A percentile compares a stretch with the other conserved stretches of the same genome.
phyloP scores from a whole-genome alignment of 1,284 basidiomycete genomes.

The Cerioporus squamosus region DNA sequence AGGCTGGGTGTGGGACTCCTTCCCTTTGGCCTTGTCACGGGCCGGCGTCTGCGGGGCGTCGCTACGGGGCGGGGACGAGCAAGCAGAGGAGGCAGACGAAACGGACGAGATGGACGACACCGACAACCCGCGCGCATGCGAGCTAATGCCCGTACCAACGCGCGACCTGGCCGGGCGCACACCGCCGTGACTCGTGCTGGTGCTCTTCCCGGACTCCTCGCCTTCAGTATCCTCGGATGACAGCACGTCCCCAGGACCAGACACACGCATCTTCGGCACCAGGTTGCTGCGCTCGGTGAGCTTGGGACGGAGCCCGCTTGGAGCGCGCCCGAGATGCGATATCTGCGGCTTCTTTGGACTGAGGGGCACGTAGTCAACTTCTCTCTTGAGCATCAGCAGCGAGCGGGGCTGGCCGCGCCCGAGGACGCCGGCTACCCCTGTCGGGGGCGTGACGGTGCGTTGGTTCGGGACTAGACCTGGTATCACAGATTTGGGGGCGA shows the following conservation, averaged over 20 bases:
- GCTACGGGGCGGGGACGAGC: not conserved
- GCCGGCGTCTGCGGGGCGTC: not conserved
- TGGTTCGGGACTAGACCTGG: slow-evolving; percentile 23
- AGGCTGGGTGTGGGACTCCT: not conserved
- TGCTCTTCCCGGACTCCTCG: slow-evolving; percentile 7
- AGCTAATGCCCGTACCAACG: not conserved
- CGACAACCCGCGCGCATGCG: slow-evolving; percentile 24
- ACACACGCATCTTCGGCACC: slow-evolving; percentile 7
- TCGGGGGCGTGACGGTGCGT: slow-evolving; percentile 25
- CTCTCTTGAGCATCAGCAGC: slow-evolving; percentile 66
- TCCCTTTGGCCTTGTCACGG: slow-evolving; percentile 6
- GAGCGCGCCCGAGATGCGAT: slow-evolving; percentile 33
- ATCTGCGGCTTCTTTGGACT: slow-evolving; percentile 63
- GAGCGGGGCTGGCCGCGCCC: slow-evolving; percentile 43
- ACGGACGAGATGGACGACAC: slow-evolving; percentile 12
- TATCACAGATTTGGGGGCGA: too few relatives aligned
- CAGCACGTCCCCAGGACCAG: slow-evolving; percentile 7
- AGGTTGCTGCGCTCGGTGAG: slow-evolving; percentile 11
- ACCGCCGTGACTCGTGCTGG: too few relatives aligned
- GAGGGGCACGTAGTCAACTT: slow-evolving; percentile 71
- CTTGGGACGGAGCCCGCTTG: slow-evolving; percentile 37
- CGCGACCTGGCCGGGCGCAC: slow-evolving; percentile 4
- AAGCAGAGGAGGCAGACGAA: slow-evolving; percentile 6
- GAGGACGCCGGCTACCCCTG: slow-evolving; percentile 8
- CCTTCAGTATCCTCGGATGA: slow-evolving; percentile 20